Base-by-base conservation (phyloP, 495 filamentous ascomycete genomes). In the Hypoxylon trugodes region DNA sequence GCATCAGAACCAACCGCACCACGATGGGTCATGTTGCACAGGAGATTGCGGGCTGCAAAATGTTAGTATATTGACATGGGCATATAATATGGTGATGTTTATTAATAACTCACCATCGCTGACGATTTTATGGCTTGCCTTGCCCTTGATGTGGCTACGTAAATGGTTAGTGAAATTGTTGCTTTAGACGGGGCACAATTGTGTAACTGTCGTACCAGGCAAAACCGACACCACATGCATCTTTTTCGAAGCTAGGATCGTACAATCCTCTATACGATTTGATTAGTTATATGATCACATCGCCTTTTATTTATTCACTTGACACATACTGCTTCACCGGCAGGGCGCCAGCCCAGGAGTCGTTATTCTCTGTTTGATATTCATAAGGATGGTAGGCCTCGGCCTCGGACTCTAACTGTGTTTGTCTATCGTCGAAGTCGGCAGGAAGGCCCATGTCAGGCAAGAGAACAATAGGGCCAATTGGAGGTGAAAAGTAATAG, bases 1-100 rank as follows among this genome's bases (percentile, higher is more conserved):
- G 91, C 93, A 82, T 99, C 95, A 8, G 95, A 98, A 55, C 95
- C 95, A 69, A 99, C 95, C 52, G 95, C 95, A 80, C 95, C 95
- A 73, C 95, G 89, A 81, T 99, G 95, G 84, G 95, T 98, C 95
- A 99, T 99, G 83, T 99, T 99, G 81, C 96, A 99, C 54, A 99
- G 87, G 37, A 99, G 84, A 74, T 92, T 94, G 60, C 91, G 89
- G 48, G 95, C 92, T 96, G 69, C 13, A 13, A 8, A 33, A 12
- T n/a, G 53, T 69, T 67, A 72, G 69, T 18, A 25, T 56, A 21
- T 7, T 13, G n/a, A 19, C 41, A 7, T 19, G 2, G 10, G 13
- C 1, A 19, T 25, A 19, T 10, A 15, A 13, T 25, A 7, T 16
- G 40, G 36, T 1, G 7, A 6, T 57, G 68, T 52, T n/a, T n/a